A percentile compares a stretch with the other conserved stretches of the same genome.
Conservation (phyloP, 2,329 filamentous ascomycete species). For the Venturiaceae sp. region DNA sequence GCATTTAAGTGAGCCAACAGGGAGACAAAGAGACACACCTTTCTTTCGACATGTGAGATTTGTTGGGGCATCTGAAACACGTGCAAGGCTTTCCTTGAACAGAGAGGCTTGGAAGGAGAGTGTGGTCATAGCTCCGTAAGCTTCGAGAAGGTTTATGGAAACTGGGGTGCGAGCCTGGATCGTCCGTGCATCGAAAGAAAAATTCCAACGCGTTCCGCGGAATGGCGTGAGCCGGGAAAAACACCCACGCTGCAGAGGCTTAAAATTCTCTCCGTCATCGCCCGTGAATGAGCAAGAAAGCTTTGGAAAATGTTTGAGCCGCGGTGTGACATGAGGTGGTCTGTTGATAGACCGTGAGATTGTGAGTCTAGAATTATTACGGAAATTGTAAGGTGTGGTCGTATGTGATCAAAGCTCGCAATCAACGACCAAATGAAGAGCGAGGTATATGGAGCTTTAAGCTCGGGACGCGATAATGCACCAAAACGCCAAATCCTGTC, state of each 20-base stretch:
- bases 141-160: neutral
- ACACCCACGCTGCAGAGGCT: too few species aligned
- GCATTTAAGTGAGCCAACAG: too few species aligned
- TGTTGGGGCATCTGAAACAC: neutral
- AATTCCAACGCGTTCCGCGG: neutral
- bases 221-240: neutral
- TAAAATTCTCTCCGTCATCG: neutral
- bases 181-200: neutral
- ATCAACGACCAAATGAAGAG: neutral
- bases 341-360: neutral
- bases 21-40: too few species aligned
- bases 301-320: neutral
- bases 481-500: neutral
- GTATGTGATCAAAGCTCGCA: neutral
- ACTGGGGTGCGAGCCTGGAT: neutral
- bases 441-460: slow-evolving; percentile 1
- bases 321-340: neutral
- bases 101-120: neutral
- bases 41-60: slow-evolving; percentile 1
- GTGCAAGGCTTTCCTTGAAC: neutral
- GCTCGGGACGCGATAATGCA: neutral
- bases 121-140: neutral
- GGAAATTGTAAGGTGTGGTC: neutral
- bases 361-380: neutral
- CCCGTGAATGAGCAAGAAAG: neutral